Percentiles rank a stretch among this genome's conserved stretches.
Conservation (phyloP, 2,329 filamentous ascomycete species). For the Sarocladium oryzae region DNA sequence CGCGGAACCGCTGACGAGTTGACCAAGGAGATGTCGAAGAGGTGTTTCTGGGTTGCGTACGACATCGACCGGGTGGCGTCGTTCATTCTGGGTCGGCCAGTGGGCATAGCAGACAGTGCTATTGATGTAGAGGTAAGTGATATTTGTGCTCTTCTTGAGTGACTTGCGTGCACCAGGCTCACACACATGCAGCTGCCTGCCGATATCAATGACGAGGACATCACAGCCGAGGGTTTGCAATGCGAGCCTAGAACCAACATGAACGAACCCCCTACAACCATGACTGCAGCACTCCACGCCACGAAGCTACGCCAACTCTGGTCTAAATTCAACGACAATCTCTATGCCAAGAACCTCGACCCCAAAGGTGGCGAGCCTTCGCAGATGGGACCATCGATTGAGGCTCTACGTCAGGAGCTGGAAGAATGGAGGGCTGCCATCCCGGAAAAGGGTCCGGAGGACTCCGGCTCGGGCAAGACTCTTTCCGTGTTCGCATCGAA, state of each 20-base stretch:
- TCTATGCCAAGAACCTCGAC: conserved; percentile 15
- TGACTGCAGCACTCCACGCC: conserved; percentile 24
- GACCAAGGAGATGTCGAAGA: conserved; percentile 21
- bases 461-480: conserved; percentile 5
- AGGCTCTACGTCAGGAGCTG: conserved; percentile 18
- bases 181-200: conserved; percentile 5
- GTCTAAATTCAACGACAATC: conserved; percentile 20
- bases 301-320: conserved; percentile 23
- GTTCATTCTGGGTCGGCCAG: conserved; percentile 21
- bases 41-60: conserved; percentile 27
- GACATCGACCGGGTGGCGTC: conserved; percentile 24
- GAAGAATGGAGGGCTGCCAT: conserved; percentile 20
- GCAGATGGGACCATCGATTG: conserved; percentile 13
- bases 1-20: conserved; percentile 14
- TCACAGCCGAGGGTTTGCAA: conserved; percentile 1
- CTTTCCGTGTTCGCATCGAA: conserved; percentile 27
- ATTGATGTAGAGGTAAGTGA: conserved; percentile 10
- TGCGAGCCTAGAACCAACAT: neutral
- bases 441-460: conserved; percentile 12
- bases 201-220: conserved; percentile 8
- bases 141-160: too few relatives aligned
- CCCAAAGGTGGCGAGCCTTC: neutral
- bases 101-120: conserved; percentile 1
- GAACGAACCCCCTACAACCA: conserved; percentile 17
- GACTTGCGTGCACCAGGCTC: neutral